These are phyloP conservation scores for Leucocoprinus sp. DNA, from an alignment of 768 basidiomycete genomes.

Conservation along the genomic window DNA sequence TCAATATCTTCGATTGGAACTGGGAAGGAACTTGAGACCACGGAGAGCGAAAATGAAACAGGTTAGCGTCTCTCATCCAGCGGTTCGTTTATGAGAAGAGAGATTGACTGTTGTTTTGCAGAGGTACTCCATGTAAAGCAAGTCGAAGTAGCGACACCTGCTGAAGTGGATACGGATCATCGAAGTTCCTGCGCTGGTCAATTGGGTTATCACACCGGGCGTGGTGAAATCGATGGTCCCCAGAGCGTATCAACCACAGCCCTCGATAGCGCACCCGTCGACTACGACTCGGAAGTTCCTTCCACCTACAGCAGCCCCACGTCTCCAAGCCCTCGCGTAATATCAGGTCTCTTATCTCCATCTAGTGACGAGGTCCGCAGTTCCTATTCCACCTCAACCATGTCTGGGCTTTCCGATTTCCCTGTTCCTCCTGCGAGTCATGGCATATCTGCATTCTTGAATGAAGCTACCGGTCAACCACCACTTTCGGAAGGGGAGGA, in stretches of 20 bases:
- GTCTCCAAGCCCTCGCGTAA: constrained; percentile 12
- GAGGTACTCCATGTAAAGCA: constrained; percentile 42
- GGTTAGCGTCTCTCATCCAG: constrained; percentile 19
- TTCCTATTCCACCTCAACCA: constrained; percentile 63
- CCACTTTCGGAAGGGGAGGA: not conserved
- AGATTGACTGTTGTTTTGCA: constrained; percentile 15
- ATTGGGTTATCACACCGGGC: constrained; percentile 18
- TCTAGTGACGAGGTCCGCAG: constrained; percentile 29
- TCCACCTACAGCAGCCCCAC: constrained; percentile 9
- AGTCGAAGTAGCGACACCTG: constrained; percentile 45
- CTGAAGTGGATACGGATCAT: constrained; percentile 29
- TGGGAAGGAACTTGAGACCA: constrained; percentile 22
- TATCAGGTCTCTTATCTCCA: constrained; percentile 26
- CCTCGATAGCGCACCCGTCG: not conserved
- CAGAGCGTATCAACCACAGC: constrained; percentile 10
- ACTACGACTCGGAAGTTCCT: not conserved
- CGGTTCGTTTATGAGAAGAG: not conserved
- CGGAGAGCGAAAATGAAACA: constrained; percentile 36
- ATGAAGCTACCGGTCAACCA: constrained; percentile 16
- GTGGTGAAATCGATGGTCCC: not conserved
- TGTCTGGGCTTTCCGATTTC: constrained; percentile 69
- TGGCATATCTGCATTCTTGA: constrained; percentile 35
- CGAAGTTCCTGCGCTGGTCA: constrained; percentile 33
- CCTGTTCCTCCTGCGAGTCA: constrained; percentile 46
- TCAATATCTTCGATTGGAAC: constrained; percentile 33